Evolutionary conservation across 768 basidiomycete species (phyloP).

Genomic region (Tricholoma flavovirens): DNA sequence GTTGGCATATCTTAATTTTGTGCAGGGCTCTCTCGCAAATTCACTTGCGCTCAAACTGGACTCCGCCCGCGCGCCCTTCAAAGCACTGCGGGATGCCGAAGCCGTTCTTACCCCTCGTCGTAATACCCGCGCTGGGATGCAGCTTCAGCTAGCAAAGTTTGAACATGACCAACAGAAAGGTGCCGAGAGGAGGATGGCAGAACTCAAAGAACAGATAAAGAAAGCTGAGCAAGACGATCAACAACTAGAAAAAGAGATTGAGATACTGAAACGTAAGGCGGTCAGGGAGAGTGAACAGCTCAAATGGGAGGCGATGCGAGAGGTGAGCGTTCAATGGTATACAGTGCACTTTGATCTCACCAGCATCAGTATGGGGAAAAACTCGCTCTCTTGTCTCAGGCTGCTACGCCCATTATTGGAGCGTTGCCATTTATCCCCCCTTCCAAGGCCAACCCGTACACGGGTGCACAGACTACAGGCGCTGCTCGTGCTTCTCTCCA

Average conservation of each 20-base stretch:
- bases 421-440: constrained; percentile 70
- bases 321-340: constrained; percentile 39
- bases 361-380: constrained; percentile 71
- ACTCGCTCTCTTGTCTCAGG: constrained; percentile 66
- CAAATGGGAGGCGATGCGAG: constrained; percentile 79
- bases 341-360: background rate
- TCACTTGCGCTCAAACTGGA: constrained; percentile 61
- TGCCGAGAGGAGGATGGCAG: constrained; percentile 60
- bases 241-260: constrained; percentile 62
- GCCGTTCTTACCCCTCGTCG: constrained; percentile 53
- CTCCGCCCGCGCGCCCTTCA: constrained; percentile 58
- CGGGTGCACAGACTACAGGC: constrained; percentile 57
- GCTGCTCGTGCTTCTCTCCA: constrained; percentile 71
- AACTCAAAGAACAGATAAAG: constrained; percentile 64
- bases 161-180: constrained; percentile 65
- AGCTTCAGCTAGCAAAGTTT: constrained; percentile 55
- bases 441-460: constrained; percentile 47
- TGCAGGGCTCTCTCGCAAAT: constrained; percentile 60
- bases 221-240: constrained; percentile 62
- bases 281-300: constrained; percentile 65
- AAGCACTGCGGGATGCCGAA: constrained; percentile 71
- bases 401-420: constrained; percentile 53
- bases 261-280: constrained; percentile 70
- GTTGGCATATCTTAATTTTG: constrained; percentile 75
- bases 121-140: constrained; percentile 50